These are phyloP conservation scores for Cunninghamia lanceolata DNA, from an alignment of 75 land plant species.

Conservation along the genomic window DNA sequence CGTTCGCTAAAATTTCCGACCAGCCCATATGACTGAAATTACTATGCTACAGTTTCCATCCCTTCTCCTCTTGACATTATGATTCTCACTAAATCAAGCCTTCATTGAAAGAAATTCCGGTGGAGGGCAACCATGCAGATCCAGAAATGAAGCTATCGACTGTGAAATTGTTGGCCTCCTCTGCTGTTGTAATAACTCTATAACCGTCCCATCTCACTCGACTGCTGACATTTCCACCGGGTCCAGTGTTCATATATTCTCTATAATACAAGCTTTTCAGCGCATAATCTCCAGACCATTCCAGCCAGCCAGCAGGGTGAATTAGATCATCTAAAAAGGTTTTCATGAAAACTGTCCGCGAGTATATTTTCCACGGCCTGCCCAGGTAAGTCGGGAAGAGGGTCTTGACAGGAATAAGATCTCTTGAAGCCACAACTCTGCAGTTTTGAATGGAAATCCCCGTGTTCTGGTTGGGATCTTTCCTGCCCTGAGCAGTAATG, in stretches of 20 bases:
- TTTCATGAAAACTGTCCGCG: slow-evolving; percentile 13
- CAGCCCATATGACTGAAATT: no score
- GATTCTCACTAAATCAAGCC: not conserved
- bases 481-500: slow-evolving; percentile 16
- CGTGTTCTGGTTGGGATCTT: not conserved
- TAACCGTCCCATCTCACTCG: slow-evolving; percentile 5
- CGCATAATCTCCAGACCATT: slow-evolving; percentile 16
- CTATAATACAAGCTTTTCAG: slow-evolving; percentile 15
- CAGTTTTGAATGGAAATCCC: slow-evolving; percentile 23
- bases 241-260: slow-evolving; percentile 29
- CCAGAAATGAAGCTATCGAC: not conserved
- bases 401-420: not conserved
- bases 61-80: no score
- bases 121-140: not conserved
- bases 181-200: not conserved
- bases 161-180: not conserved
- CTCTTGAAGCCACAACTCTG: not conserved
- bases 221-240: slow-evolving; percentile 6
- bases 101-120: not conserved
- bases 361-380: slow-evolving; percentile 28
- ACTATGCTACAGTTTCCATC: no score
- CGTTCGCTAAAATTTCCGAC: no score
- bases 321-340: slow-evolving; percentile 10
- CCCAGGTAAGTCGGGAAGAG: slow-evolving; percentile 18
- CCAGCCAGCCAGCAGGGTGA: slow-evolving; percentile 32